phyloP scores from a whole-genome alignment of 2,329 filamentous ascomycete species.

The Monilinia aucupariae region DNA sequence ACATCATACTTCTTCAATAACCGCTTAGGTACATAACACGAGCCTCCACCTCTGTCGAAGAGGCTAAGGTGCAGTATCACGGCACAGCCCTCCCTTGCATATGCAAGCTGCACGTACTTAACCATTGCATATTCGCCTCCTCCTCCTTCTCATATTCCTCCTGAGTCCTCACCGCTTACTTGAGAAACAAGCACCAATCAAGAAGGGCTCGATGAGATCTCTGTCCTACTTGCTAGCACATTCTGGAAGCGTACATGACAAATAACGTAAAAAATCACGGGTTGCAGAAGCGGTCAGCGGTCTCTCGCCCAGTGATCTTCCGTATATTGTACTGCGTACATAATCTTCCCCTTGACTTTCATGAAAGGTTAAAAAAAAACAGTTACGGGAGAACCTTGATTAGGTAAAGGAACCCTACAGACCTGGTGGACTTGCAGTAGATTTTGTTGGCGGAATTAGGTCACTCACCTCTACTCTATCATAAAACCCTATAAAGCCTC shows the following conservation, averaged over 20 bases:
- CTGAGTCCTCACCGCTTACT: slow-evolving; percentile 12
- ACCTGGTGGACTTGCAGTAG: too few relatives aligned
- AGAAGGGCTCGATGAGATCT: slow-evolving; percentile 1
- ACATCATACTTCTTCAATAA: background rate
- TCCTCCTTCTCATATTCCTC: slow-evolving; percentile 5
- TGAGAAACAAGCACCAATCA: slow-evolving; percentile 11
- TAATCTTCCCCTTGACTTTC: too few relatives aligned
- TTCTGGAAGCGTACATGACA: background rate
- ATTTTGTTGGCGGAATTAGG: too few relatives aligned
- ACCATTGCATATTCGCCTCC: slow-evolving; percentile 17
- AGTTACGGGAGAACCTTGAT: too few relatives aligned
- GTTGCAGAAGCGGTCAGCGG: slow-evolving; percentile 11
- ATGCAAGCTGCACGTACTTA: slow-evolving; percentile 14
- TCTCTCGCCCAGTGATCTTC: slow-evolving; percentile 11
- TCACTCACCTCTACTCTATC: too few relatives aligned
- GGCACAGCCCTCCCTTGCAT: slow-evolving; percentile 16
- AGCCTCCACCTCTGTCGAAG: background rate
- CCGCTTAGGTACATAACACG: background rate
- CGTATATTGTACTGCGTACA: too few relatives aligned
- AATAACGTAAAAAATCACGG: background rate
- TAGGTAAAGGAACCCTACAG: too few relatives aligned
- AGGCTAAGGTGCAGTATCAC: slow-evolving; percentile 7
- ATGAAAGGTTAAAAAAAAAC: too few relatives aligned
- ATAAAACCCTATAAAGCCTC: too few relatives aligned
- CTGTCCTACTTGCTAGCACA: background rate